Base-by-base conservation (phyloP, 2,329 filamentous ascomycete species). In the Colletotrichum camelliae region DNA sequence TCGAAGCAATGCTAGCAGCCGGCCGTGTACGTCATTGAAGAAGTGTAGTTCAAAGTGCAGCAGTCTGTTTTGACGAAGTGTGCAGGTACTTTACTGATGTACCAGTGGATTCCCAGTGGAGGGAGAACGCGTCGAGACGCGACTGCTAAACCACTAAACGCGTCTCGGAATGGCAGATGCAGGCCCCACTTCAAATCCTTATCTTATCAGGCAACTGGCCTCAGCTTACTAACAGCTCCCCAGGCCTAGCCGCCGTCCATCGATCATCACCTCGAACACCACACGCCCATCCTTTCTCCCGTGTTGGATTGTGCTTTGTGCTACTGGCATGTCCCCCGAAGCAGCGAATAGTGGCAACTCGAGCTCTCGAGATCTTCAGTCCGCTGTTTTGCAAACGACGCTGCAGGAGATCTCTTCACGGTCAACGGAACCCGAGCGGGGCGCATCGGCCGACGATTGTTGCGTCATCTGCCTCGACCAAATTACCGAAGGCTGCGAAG, bases 381-480 rank as follows among this genome's bases (percentile, higher is more conserved):
- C 84, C 37, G 82, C 81, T 80, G 80, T 89, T 12, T 81, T 89
- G 33, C 85, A 87, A 60, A 85, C 81, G 61, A 89, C 88, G 0
- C 85, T 90, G 18, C 80, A 83, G 74, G 86, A 89, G 77, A 82
- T 87, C 60, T 81, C 84, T 16, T 77, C 67, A 31, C 60, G 76
- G 76, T 55, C 73, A 71, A 24, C 72, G 77, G 78, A 76, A 66
- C 58, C 48, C 33, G 64, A 62, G 70, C 33, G 67, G 52, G 43
- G 52, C 52, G 64, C 70, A 31, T 57, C 75, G 18, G 76, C 55
- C 39, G 79, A n/a, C 77, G 79, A 82, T 77, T 91, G 89, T 81
- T 98, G 96, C 84, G 95, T 97, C 77, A 97, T 98, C 83, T 98
- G 96, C 84, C 92, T 98, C 76, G 94, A 96, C 72, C 81, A 86